Conservation (phyloP, 139 green algal species). For the Desmodesmus armatus region DNA sequence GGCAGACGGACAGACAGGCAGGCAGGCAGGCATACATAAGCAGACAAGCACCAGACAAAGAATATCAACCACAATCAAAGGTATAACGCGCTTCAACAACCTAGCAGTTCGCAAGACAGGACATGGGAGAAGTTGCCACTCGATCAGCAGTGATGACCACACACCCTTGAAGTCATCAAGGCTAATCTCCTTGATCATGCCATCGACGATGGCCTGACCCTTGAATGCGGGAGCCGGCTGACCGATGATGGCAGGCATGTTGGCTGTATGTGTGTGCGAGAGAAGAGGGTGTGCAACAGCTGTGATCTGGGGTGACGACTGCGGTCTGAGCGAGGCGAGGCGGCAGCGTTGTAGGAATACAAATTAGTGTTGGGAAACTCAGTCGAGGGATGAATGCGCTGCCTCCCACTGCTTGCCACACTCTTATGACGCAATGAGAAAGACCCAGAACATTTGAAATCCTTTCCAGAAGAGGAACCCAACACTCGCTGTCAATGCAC, state of each 20-base stretch:
- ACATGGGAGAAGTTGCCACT: neutral
- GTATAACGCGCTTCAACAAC: neutral
- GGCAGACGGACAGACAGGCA: too few relatives aligned
- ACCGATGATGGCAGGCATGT: conserved; percentile 60
- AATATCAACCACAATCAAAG: neutral
- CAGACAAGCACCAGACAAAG: too few relatives aligned
- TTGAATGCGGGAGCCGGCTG: conserved; percentile 56
- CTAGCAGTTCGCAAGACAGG: neutral
- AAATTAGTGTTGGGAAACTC: neutral
- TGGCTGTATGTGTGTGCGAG: neutral
- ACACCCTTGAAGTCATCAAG: conserved; percentile 79
- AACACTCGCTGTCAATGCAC: too few relatives aligned
- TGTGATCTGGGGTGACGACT: neutral
- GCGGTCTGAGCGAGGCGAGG: neutral
- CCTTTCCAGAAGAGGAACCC: neutral
- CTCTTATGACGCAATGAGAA: too few relatives aligned
- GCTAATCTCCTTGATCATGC: conserved; percentile 73
- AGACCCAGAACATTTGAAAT: neutral
- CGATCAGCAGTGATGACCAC: neutral
- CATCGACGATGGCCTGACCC: conserved; percentile 70
- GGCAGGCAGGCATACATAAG: too few relatives aligned
- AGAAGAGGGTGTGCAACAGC: neutral
- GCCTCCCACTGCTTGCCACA: neutral
- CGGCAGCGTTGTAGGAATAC: neutral
- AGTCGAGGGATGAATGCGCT: neutral